phyloP scores from a whole-genome alignment of 2,329 filamentous ascomycete genomes.

The Penicillium sp. region DNA sequence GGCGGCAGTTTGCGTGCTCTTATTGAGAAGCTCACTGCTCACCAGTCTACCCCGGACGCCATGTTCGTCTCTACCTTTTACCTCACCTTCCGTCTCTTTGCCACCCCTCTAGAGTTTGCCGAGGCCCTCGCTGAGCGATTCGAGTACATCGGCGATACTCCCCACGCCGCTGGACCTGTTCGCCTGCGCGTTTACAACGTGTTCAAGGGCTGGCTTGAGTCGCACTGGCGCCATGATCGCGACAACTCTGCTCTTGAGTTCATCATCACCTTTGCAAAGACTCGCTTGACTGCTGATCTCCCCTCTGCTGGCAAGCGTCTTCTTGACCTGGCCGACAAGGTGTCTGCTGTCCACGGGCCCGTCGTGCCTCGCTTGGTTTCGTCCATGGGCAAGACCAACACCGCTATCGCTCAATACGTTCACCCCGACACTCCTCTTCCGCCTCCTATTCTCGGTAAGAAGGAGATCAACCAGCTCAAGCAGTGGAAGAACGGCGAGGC shows the following conservation, averaged over 20 bases:
- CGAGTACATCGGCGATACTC: slow-evolving; percentile 83
- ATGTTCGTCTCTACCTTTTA: slow-evolving; percentile 95
- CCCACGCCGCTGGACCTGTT: slow-evolving; percentile 77
- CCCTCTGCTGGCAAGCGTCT: slow-evolving; percentile 82
- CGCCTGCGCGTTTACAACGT: slow-evolving; percentile 92
- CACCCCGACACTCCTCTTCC: slow-evolving; percentile 75
- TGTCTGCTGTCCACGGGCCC: slow-evolving; percentile 73
- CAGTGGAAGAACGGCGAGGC: slow-evolving; percentile 76
- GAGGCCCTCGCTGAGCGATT: slow-evolving; percentile 87
- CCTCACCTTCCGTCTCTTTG: slow-evolving; percentile 93
- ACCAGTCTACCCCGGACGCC: slow-evolving; percentile 89
- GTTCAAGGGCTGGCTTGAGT: slow-evolving; percentile 97
- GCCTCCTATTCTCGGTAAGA: slow-evolving; percentile 72
- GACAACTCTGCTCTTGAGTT: slow-evolving; percentile 77
- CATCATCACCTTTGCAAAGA: slow-evolving; percentile 80
- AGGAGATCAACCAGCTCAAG: slow-evolving; percentile 73
- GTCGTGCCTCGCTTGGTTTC: slow-evolving; percentile 83
- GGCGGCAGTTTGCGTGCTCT: slow-evolving; percentile 89
- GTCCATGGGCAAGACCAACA: slow-evolving; percentile 86
- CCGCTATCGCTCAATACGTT: slow-evolving; percentile 73
- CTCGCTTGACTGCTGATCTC: slow-evolving; percentile 70
- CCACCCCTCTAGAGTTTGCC: slow-evolving; percentile 77
- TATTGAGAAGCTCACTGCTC: slow-evolving; percentile 91
- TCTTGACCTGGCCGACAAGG: slow-evolving; percentile 77
- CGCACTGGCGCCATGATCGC: slow-evolving; percentile 85